Evolutionary conservation across 2,329 filamentous ascomycete species (phyloP), one percentile per base, ranked within the genome.

Genomic region (Phaeomoniella chlamydospora): DNA sequence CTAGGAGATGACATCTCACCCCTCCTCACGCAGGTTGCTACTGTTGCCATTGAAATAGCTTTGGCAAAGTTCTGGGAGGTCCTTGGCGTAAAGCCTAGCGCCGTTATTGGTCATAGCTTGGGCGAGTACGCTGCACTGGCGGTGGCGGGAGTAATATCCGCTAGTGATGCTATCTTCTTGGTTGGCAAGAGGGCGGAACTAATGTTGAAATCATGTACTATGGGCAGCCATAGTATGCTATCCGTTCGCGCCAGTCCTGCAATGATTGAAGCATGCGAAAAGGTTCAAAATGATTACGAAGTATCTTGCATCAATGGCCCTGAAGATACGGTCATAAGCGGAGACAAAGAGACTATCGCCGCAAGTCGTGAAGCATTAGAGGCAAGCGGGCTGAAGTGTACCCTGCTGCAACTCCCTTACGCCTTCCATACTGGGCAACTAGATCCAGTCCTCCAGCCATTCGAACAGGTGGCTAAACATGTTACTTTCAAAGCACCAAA

Each of bases 261-360:
- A 38, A 42, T 41, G 1, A 44, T 55, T 2, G 39, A 50, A 2
- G 76, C n/a, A n/a, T n/a, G n/a, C n/a, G n/a, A n/a, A n/a, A n/a
- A n/a, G n/a, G n/a, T n/a, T n/a, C n/a, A n/a, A n/a, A 17, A n/a
- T 4, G 33, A 37, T 11, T 13, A 29, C 29, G 67, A 72, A 45
- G 57, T 76, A 41, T 78, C 83, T 12, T 90, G 84, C 59, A 70
- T 85, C 52, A 92, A 92, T 46, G 74, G 78, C 0, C 75, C 77
- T 0, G 65, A 73, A 35, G 80, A 85, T 51, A 86, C 77, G 6
- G 84, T 90, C 2, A 63, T 90, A n/a, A 73, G 72, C 41, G 59
- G 71, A 12, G 68, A 67, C 37, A 67, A 72, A 34, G 63, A 74
- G 29, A 65, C 77, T 41, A 72, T 81, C 37, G 62, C 71, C 39